Evolutionary conservation across 345 rosid genomes (phyloP), one percentile per base, ranked within the genome.

Genomic region (Combretum micranthum): DNA sequence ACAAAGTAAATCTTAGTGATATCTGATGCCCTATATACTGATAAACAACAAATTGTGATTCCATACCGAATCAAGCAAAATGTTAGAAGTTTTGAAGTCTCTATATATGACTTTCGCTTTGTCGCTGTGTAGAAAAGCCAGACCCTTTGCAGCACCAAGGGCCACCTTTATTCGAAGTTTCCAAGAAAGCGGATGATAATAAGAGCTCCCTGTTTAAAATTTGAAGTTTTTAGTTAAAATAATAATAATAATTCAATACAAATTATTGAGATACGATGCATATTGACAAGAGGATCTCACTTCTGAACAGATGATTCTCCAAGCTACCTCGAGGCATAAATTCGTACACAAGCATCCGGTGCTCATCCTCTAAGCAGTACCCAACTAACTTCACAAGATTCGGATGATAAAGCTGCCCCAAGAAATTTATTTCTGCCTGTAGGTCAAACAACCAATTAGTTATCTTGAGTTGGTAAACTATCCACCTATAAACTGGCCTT

Each of bases 291-390:
- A 48, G 42, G 42, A 68, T 74, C 71, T 74, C 71, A 87, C 92
- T 78, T 62, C 96, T 72, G 64, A 87, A 87, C 15, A 87, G 66
- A 73, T 87, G 96, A 67, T 87, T 85, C 72, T 87, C 96, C 75
- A 87, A 72, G 84, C 96, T 87, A 20, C 96, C 96, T 17, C 85
- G 80, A 54, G 85, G 84, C 96, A 87, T 87, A 79, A 87, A 87
- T 71, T 87, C 96, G 25, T 87, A 87, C 22, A 80, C 92, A 57
- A 87, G 81, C 53, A 87, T 87, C 56, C 92, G 82, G 55, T 87
- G 89, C 32, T 84, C 91, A 67, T 84, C 91, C 75, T 87, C 96
- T 21, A 85, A 60, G 79, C 89, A 84, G 54, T 84, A 87, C 52
- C 96, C 96, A 14, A 84, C 62, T 42, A 87, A 53, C 66, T 74